Evolutionary conservation across 331 rosid genomes (phyloP).

Genomic region (Acacia pycnantha): DNA sequence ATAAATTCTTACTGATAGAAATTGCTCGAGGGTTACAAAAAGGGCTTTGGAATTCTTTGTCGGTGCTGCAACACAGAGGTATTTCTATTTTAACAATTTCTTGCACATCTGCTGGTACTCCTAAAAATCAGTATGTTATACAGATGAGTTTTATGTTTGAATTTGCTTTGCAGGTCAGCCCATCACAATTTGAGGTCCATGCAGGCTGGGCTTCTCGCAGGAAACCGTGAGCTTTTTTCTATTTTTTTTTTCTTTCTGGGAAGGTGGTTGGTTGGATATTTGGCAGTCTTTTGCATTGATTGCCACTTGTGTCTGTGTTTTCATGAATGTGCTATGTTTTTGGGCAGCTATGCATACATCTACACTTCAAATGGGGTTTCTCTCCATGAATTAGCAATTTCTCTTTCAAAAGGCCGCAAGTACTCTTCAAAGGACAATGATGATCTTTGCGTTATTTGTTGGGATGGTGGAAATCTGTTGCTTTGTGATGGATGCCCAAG

Average conservation of each 20-base stretch:
- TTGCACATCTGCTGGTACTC: conserved; percentile 23
- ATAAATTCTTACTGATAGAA: conserved; percentile 53
- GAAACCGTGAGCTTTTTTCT: conserved; percentile 75
- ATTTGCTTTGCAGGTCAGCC: conserved; percentile 74
- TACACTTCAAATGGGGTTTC: conserved; percentile 96
- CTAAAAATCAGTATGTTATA: conserved; percentile 6
- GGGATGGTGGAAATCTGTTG: conserved; percentile 91
- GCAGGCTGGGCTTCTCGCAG: conserved; percentile 96
- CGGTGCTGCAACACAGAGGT: conserved; percentile 89
- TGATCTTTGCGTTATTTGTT: conserved; percentile 85
- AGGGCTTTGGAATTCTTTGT: conserved; percentile 86
- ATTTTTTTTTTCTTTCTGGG: background rate
- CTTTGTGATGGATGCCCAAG: conserved; percentile 99
- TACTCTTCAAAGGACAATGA: conserved; percentile 87
- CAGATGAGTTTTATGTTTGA: conserved; percentile 21
- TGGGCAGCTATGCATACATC: conserved; percentile 88
- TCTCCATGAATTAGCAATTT: conserved; percentile 87
- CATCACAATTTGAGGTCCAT: conserved; percentile 95
- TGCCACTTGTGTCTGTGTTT: conserved; percentile 13
- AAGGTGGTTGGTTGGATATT: conserved; percentile 25
- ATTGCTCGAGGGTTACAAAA: conserved; percentile 91
- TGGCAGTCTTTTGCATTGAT: conserved; percentile 12
- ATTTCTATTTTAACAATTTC: conserved; percentile 19
- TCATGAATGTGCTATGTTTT: conserved; percentile 23
- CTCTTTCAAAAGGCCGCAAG: conserved; percentile 86